Conservation (phyloP, 148 eudicot genomes). For the Tetragonia tetragonoides region DNA sequence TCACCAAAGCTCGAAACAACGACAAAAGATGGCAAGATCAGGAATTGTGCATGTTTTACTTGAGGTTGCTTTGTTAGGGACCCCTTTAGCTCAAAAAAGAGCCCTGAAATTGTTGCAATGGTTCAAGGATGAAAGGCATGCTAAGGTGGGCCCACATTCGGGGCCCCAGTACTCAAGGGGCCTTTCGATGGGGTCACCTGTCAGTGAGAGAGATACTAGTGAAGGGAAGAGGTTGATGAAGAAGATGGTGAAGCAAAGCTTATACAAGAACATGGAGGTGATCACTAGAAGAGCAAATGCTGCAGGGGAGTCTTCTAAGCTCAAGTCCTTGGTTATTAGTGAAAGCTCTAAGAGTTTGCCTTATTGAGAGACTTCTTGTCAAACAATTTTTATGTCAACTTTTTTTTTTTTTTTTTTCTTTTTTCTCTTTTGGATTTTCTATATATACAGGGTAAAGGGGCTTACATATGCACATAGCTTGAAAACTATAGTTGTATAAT, state of each 20-base stretch:
- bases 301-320: slow-evolving; percentile 50
- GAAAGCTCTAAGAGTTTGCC: slow-evolving; percentile 97
- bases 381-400: not conserved
- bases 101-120: slow-evolving; percentile 76
- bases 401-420: not conserved
- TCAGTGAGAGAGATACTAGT: slow-evolving; percentile 34
- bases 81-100: slow-evolving; percentile 75
- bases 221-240: slow-evolving; percentile 75
- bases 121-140: slow-evolving; percentile 69
- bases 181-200: slow-evolving; percentile 40
- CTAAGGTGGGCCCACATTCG: slow-evolving; percentile 63
- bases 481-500: not conserved
- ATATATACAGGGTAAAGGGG: too few relatives aligned
- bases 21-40: slow-evolving; percentile 59
- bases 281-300: slow-evolving; percentile 71
- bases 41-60: slow-evolving; percentile 73
- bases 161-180: slow-evolving; percentile 63
- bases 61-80: slow-evolving; percentile 75
- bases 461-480: slow-evolving; percentile 20
- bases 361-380: slow-evolving; percentile 25
- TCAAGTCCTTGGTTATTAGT: slow-evolving; percentile 70
- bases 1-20: slow-evolving; percentile 58
- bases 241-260: slow-evolving; percentile 76
- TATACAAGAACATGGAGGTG: slow-evolving; percentile 75
- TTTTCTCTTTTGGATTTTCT: too few relatives aligned